Evolutionary conservation across 768 basidiomycete genomes (phyloP).

Genomic region (Leucocoprinus sp.): DNA sequence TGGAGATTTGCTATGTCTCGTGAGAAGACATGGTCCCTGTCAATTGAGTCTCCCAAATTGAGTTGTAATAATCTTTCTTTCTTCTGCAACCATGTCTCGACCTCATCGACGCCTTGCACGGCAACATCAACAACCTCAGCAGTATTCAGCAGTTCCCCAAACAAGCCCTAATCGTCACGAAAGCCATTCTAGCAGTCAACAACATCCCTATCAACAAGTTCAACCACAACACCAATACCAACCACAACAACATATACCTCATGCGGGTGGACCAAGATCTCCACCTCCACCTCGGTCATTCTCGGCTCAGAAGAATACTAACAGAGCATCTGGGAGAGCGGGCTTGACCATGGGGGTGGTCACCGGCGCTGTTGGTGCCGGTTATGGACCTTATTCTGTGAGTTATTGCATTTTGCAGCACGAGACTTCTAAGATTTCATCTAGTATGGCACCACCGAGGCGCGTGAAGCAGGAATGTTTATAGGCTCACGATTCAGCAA

Average conservation of each 20-base stretch:
- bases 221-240: constrained; percentile 6
- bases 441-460: constrained; percentile 51
- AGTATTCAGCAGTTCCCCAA: constrained; percentile 61
- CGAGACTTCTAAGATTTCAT: constrained; percentile 6
- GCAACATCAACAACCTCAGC: constrained; percentile 37
- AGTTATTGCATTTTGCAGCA: constrained; percentile 17
- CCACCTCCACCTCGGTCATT: constrained; percentile 9
- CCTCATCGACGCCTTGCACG: constrained; percentile 30
- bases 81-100: constrained; percentile 27
- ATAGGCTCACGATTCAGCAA: constrained; percentile 48
- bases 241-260: constrained; percentile 7
- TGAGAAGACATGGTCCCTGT: constrained; percentile 21
- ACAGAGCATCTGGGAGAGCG: constrained; percentile 31
- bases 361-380: constrained; percentile 66
- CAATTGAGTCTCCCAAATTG: constrained; percentile 13
- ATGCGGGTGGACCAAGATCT: constrained; percentile 10
- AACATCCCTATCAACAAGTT: constrained; percentile 14
- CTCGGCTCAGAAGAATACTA: constrained; percentile 4
- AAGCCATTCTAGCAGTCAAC: constrained; percentile 16
- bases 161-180: constrained; percentile 29
- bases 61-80: constrained; percentile 11
- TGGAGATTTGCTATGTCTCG: constrained; percentile 15
- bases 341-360: constrained; percentile 75
- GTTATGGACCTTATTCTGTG: constrained; percentile 86
- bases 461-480: constrained; percentile 38